Base-by-base conservation (phyloP, 2,329 filamentous ascomycete species). In the Escovopsis sp. region DNA sequence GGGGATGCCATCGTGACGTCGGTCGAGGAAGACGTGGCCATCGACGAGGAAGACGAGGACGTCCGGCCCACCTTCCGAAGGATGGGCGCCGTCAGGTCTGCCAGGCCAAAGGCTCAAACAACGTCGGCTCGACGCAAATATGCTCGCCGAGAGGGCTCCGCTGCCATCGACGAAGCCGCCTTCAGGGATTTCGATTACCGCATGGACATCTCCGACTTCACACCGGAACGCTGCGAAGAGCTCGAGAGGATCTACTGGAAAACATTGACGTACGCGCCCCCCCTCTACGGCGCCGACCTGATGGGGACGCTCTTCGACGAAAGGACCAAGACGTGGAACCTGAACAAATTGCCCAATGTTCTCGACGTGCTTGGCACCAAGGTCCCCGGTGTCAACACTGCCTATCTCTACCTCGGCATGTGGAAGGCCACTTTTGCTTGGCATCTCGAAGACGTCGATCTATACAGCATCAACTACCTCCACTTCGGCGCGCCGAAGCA, bases 381-480 rank as follows among this genome's bases (percentile, higher is more conserved):
- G 48, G 85, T 98, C 8, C 92, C 90, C 3, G 90, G 90, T 45
- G 92, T 98, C 51, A 98, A 98, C 51, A 98, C 88, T 2, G 88
- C 90, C 2, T 98, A 98, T 52, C 72, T 98, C 2, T 98, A 98
- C 52, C 68, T 98, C 40, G 90, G 90, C 30, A 98, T 98, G 90
- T 98, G 90, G 90, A 96, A 96, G 58, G 88, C 90, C 11, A 96
- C 90, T 0, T 98, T 98, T 55, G 90, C 90, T 8, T 98, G 90
- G 90, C 90, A 98, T 69, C 63, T 98, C 35, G 90, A 98, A 55
- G 90, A 98, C 54, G 88, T 98, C 29, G 90, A 98, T 61, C 72
- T 98, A 4, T 98, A 98, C 73, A 96, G 87, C 55, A 98, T 98
- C 68, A 98, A 98, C 62, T 98, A 94, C 56, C 86, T 98, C 40